Evolutionary conservation across 2,329 filamentous ascomycete genomes (phyloP).

Genomic region (Beauveria medogensis): DNA sequence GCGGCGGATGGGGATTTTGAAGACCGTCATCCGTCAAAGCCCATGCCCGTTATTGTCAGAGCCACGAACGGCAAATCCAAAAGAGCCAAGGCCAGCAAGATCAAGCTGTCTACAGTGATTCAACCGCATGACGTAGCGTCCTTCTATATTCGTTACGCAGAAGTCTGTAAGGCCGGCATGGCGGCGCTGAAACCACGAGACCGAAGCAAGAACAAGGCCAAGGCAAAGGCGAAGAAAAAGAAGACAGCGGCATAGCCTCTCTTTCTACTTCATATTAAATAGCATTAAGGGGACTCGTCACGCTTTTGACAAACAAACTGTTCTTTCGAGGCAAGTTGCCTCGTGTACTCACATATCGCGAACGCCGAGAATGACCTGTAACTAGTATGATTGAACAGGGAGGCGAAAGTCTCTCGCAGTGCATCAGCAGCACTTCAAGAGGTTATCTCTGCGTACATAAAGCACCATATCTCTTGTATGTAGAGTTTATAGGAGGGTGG

Average conservation of each 20-base stretch:
- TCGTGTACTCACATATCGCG: too few relatives aligned
- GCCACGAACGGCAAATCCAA: slow-evolving; percentile 73
- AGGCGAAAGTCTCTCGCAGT: too few relatives aligned
- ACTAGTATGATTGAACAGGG: too few relatives aligned
- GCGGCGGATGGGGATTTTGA: slow-evolving; percentile 45
- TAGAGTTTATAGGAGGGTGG: too few relatives aligned
- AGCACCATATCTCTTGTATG: too few relatives aligned
- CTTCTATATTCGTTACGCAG: slow-evolving; percentile 82
- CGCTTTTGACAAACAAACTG: not conserved
- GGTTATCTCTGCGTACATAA: too few relatives aligned
- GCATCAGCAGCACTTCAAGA: too few relatives aligned
- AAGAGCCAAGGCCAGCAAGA: slow-evolving; percentile 45
- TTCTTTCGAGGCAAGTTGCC: not conserved
- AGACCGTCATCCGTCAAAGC: slow-evolving; percentile 50
- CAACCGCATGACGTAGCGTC: slow-evolving; percentile 64
- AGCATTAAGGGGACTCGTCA: not conserved
- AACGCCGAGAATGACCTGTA: too few relatives aligned
- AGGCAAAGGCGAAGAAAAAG: slow-evolving; percentile 68
- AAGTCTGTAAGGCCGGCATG: slow-evolving; percentile 87
- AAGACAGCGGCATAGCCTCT: slow-evolving; percentile 32
- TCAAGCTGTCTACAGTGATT: slow-evolving; percentile 80
- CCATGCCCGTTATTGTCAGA: slow-evolving; percentile 69
- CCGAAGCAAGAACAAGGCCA: slow-evolving; percentile 77
- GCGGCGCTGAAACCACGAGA: slow-evolving; percentile 84
- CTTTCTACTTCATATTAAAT: not conserved